phyloP scores from a whole-genome alignment of 1,139 yeast species.

The Hemisphaericaspora xylanilytica region DNA sequence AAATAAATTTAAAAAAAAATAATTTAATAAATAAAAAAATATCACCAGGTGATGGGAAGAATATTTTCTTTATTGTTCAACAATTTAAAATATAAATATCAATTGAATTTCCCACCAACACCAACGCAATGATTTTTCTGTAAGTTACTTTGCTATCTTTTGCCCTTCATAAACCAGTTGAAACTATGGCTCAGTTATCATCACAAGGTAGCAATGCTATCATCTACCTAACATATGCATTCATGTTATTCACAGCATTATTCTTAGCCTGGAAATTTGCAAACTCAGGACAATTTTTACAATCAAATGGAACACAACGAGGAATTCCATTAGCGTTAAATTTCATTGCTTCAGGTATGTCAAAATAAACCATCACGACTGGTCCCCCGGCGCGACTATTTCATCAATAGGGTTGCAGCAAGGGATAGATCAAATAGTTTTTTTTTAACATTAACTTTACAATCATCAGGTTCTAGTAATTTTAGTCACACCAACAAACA shows the following conservation, averaged over 20 bases:
- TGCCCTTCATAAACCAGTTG: neutral
- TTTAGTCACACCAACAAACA: too few relatives aligned
- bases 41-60: too few relatives aligned
- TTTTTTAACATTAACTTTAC: constrained; percentile 2
- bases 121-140: neutral
- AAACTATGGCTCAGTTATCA: constrained; percentile 28
- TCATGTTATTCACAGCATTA: constrained; percentile 59
- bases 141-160: neutral
- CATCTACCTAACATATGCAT: constrained; percentile 69
- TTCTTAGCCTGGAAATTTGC: constrained; percentile 54
- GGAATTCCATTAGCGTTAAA: constrained; percentile 82
- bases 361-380: constrained; percentile 5
- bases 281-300: constrained; percentile 53
- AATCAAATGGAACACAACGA: constrained; percentile 76
- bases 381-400: too few relatives aligned
- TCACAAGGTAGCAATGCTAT: constrained; percentile 64
- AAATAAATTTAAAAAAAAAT: too few relatives aligned
- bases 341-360: constrained; percentile 87
- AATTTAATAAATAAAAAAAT: too few relatives aligned
- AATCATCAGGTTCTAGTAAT: too few relatives aligned
- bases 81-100: too few relatives aligned
- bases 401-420: too few relatives aligned
- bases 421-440: too few relatives aligned
- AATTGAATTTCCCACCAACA: too few relatives aligned
- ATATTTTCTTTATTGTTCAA: too few relatives aligned